Base-by-base conservation (phyloP, 805 yeast genomes). In the Candida oleophila region DNA sequence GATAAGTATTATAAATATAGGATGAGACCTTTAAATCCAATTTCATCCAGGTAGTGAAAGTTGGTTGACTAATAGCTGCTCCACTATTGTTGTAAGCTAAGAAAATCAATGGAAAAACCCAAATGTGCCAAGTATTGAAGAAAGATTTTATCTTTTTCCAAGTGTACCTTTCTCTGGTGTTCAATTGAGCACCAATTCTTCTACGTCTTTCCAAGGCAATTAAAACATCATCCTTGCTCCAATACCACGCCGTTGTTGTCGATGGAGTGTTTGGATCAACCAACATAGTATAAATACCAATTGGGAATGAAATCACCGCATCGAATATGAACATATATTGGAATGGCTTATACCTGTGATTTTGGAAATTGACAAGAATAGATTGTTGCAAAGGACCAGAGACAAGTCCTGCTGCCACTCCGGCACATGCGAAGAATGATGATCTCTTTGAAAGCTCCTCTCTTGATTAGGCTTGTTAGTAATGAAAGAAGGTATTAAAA, bases 91-190 rank as follows among this genome's bases (percentile, higher is more conserved):
- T 69, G 52, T 65, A 69, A 8, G 68, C 62, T 50, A 68, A 60
- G 48, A 69, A 69, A 30, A 69, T 34, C 2, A 66, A 44, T 21
- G 80, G 80, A 53, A 76, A 75, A 15, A 73, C 69, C 39, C 55
- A 70, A 19, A 72, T 61, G 57, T 77, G 81, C 82, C 82, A 77
- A 3, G 80, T 72, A 47, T 52, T 63, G 61, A 76, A 75, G 51
- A 69, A 71, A 1, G 67, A 44, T 49, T 68, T 73, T 49, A 76
- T 63, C 48, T 69, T 73, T 4, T 46, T 41, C 64, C 64, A 57
- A 2, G 80, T 69, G 53, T 74, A 75, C 21, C 63, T 67, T 30
- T 65, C 66, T 55, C 72, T 58, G 3, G 68, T 64, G 45, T 73
- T 74, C 51, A 73, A 62, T 50, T 66, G 75, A 14, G 76, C 75